Evolutionary conservation across 257 asterid genomes (phyloP), one percentile per base, ranked within the genome.

Genomic region (Cinchona pubescens): DNA sequence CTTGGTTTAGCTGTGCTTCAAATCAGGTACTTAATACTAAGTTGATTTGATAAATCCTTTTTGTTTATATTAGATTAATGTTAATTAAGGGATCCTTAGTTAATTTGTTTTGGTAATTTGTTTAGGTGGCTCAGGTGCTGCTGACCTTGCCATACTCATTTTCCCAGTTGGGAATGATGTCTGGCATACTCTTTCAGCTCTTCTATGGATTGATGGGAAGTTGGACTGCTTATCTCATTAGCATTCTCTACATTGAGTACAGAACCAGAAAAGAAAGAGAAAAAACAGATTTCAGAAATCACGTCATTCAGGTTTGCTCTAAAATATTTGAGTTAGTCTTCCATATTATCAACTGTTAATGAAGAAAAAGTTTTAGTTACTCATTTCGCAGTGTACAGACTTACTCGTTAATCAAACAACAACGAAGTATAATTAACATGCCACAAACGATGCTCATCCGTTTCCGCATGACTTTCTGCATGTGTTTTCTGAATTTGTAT

Each of bases 151-250:
- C 98, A 5, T 92, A 92, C 89, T 90, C 97, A 13, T 92, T 92
- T 75, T 92, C 98, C 35, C 97, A 93, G 81, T 84, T 93, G 85
- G 98, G 98, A 34, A 89, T 93, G 97, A 66, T 81, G 73, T 93
- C 98, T 3, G 98, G 98, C 4, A 75, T 93, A 2, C 37, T 83
- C 19, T 91, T 93, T 74, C 98, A 93, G 79, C 91, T 93, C 37
- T 90, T 93, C 45, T 93, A 93, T 38, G 98, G 97, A 0, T 7
- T 93, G 62, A 35, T 93, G 79, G 98, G 98, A 14, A 93, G 97
- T 15, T 93, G 98, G 98, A 93, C 98, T 0, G 98, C 98, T 32
- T 93, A 93, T 72, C 83, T 93, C 73, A 93, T 93, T 43, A 88
- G 95, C 82, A 76, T 86, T 37, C 96, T 93, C 80, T 93, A 93